Conservation (phyloP, 352 stramenopile species). For the Phytophthora agathidicida region DNA sequence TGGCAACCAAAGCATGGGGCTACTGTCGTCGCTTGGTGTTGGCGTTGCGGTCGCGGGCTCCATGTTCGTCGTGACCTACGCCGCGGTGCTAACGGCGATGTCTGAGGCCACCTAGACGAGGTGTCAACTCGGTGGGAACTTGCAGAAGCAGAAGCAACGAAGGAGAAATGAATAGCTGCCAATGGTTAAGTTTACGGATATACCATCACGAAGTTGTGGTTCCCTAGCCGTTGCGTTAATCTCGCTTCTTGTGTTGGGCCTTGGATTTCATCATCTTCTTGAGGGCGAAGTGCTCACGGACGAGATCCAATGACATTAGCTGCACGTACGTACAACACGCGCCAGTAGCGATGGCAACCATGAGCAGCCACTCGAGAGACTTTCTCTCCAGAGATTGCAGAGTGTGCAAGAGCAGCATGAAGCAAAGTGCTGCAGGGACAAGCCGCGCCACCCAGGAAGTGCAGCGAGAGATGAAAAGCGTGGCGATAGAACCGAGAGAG, state of each 20-base stretch:
- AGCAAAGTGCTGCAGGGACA: slow-evolving; percentile 18
- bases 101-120: slow-evolving; percentile 18
- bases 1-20: slow-evolving; percentile 15
- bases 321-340: slow-evolving; percentile 67
- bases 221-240: slow-evolving; percentile 19
- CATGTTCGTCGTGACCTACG: slow-evolving; percentile 50
- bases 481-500: slow-evolving; percentile 47
- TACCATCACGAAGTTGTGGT: slow-evolving; percentile 1
- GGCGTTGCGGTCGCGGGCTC: slow-evolving; percentile 35
- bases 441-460: slow-evolving; percentile 26
- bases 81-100: slow-evolving; percentile 42
- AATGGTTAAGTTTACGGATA: slow-evolving; percentile 12
- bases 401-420: slow-evolving; percentile 37
- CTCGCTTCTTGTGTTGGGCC: slow-evolving; percentile 35
- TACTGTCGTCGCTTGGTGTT: slow-evolving; percentile 29
- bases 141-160: background rate
- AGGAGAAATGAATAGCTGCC: slow-evolving; percentile 3
- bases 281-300: slow-evolving; percentile 48
- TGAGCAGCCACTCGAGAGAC: slow-evolving; percentile 41
- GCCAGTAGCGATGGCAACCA: slow-evolving; percentile 46
- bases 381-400: slow-evolving; percentile 20
- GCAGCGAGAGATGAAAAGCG: slow-evolving; percentile 38
- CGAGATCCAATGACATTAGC: slow-evolving; percentile 54
- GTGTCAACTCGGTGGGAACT: background rate
- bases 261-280: slow-evolving; percentile 23